Conservation (phyloP, 345 rosid genomes). For the Lepidium didymum region DNA sequence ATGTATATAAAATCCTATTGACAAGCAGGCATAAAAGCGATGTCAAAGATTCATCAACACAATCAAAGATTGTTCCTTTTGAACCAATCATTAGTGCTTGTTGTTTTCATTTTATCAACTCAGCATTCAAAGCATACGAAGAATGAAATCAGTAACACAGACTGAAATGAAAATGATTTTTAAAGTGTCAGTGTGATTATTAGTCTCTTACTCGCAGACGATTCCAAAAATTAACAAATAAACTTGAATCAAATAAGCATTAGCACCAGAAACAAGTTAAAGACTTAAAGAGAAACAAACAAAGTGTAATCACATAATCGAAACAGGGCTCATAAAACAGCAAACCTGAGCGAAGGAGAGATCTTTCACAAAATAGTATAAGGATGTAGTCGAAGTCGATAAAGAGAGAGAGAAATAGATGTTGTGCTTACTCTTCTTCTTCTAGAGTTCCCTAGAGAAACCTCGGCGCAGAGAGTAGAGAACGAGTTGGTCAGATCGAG, state of each 20-base stretch:
- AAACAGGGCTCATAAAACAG: neutral
- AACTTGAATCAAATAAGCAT: neutral
- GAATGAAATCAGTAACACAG: neutral
- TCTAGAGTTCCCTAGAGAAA: slow-evolving; percentile 47
- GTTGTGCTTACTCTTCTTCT: slow-evolving; percentile 1
- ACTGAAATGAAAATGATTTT: neutral
- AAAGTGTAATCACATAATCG: neutral
- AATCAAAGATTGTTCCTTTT: neutral
- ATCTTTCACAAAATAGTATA: neutral
- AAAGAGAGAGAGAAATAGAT: neutral
- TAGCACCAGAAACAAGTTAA: neutral
- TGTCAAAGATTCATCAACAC: neutral
- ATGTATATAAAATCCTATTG: neutral
- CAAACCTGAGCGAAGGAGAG: slow-evolving; percentile 15
- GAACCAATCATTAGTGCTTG: neutral
- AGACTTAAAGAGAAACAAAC: neutral
- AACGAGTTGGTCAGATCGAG: no score
- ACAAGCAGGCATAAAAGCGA: no score
- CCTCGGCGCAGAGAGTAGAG: neutral
- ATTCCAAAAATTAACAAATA: neutral
- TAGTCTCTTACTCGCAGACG: neutral
- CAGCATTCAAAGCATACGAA: neutral
- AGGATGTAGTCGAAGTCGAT: neutral
- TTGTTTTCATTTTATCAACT: neutral
- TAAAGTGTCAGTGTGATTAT: neutral